A percentile compares a stretch with the other conserved stretches of the same genome.
These are phyloP conservation scores for Talaromyces sp. DNA, from an alignment of 2,329 filamentous ascomycete species.

Conservation along the genomic window DNA sequence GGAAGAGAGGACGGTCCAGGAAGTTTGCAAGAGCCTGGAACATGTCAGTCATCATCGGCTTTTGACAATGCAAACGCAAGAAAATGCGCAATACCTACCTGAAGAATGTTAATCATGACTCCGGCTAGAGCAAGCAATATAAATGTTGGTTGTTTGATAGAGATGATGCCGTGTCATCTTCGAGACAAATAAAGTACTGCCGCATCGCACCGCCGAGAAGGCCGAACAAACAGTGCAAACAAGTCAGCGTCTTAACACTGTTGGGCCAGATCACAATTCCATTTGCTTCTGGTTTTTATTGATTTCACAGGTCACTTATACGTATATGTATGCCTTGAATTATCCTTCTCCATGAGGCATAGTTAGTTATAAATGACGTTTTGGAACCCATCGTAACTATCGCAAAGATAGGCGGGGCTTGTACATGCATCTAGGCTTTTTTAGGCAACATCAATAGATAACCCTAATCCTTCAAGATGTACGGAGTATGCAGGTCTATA, in stretches of 20 bases:
- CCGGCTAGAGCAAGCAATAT: background rate
- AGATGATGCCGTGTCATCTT: background rate
- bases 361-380: background rate
- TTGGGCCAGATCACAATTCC: background rate
- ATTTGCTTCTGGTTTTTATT: background rate
- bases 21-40: conserved; percentile 67
- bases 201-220: background rate
- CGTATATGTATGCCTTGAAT: background rate
- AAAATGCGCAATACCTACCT: background rate
- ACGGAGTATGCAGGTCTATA: background rate
- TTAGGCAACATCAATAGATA: background rate
- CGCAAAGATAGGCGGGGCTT: background rate
- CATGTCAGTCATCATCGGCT: background rate
- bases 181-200: background rate
- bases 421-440: background rate
- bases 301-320: background rate
- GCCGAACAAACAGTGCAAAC: background rate
- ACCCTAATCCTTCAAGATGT: background rate
- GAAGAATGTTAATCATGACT: conserved; percentile 6
- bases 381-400: background rate
- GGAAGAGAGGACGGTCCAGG: conserved; percentile 88
- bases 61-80: background rate
- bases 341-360: background rate
- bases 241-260: background rate
- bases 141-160: background rate